Evolutionary conservation across 176 grass and related monocot species (phyloP).

Genomic region (Zoysia pacifica): DNA sequence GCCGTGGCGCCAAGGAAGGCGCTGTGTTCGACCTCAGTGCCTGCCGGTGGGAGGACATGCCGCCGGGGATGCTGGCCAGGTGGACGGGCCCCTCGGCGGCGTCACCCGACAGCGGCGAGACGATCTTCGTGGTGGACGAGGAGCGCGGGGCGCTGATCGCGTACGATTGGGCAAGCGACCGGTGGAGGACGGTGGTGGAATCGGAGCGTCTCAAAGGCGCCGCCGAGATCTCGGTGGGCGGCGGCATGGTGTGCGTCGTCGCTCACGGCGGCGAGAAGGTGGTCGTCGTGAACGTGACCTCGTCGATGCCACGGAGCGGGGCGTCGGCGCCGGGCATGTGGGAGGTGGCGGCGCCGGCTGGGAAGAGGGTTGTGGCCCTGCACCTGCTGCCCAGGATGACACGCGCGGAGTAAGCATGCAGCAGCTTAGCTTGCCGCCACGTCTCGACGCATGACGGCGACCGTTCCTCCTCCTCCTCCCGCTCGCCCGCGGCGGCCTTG

Average conservation of each 20-base stretch:
- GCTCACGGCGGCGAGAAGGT: constrained; percentile 38
- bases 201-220: constrained; percentile 62
- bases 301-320: not conserved
- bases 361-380: constrained; percentile 64
- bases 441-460: not conserved
- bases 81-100: constrained; percentile 66
- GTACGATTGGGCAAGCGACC: constrained; percentile 62
- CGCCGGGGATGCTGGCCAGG: constrained; percentile 62
- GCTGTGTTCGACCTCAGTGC: constrained; percentile 54
- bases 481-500: too few species aligned
- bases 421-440: constrained; percentile 16
- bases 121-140: constrained; percentile 69
- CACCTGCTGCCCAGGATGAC: constrained; percentile 78
- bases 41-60: constrained; percentile 79
- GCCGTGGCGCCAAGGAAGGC: constrained; percentile 63
- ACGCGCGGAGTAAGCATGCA: constrained; percentile 7
- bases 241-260: constrained; percentile 56
- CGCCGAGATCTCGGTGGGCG: constrained; percentile 52
- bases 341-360: too few species aligned
- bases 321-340: too few species aligned
- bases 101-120: not conserved
- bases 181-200: constrained; percentile 34
- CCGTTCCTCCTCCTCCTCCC: not conserved
- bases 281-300: constrained; percentile 51
- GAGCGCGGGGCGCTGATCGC: constrained; percentile 42